Conservation (phyloP, 495 filamentous ascomycete species). For the Daldinia decipiens region DNA sequence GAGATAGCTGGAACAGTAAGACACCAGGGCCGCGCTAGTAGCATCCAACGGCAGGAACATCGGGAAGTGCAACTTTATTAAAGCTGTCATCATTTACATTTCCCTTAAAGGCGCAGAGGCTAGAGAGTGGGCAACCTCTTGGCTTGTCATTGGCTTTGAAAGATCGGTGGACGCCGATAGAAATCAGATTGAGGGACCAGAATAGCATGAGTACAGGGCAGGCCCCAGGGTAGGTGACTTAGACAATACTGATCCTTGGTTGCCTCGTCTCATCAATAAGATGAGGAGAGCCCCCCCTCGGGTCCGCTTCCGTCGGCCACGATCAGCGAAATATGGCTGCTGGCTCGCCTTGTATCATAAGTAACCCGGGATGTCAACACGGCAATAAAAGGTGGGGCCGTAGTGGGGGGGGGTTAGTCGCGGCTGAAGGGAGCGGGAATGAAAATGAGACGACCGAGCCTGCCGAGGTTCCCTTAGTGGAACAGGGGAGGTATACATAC, state of each 20-base stretch:
- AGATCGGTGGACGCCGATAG: background rate
- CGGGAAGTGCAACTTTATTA: conserved; percentile 37
- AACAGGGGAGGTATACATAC: conserved; percentile 9
- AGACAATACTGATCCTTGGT: conserved; percentile 8
- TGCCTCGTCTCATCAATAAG: conserved; percentile 6
- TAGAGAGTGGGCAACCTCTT: background rate
- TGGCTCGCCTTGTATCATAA: conserved; percentile 20
- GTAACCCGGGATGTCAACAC: conserved; percentile 47
- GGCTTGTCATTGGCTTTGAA: conserved; percentile 1
- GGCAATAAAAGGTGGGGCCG: conserved; percentile 59
- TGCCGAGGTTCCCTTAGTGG: conserved; percentile 7
- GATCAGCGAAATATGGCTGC: conserved; percentile 23
- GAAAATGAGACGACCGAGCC: conserved; percentile 19
- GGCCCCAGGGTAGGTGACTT: background rate
- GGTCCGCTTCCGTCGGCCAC: conserved; percentile 4
- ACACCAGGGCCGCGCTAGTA: conserved; percentile 26
- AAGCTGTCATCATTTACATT: conserved; percentile 13
- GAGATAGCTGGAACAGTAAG: conserved; percentile 12
- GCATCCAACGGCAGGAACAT: conserved; percentile 37
- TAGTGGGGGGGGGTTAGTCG: conserved; percentile 45
- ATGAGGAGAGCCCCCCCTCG: conserved; percentile 12
- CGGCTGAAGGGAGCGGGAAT: conserved; percentile 48
- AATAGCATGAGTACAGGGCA: conserved; percentile 2
- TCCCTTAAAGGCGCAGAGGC: background rate
- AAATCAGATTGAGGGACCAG: background rate